Conservation (phyloP, 2,329 filamentous ascomycete genomes). For the Eurotiales sp. region DNA sequence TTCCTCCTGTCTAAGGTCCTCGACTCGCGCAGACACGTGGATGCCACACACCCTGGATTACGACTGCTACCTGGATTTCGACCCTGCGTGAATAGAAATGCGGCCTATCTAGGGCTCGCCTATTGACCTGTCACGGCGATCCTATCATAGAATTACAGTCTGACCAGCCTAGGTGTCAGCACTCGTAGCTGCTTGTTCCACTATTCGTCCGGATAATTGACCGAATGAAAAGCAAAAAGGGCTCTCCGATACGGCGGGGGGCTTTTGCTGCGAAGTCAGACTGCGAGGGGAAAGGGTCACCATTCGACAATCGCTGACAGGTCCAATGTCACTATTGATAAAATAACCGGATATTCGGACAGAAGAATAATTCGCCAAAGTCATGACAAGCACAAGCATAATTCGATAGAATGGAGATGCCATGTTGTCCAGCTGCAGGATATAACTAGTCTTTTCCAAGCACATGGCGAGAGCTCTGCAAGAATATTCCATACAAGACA, state of each 20-base stretch:
- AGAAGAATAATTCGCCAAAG: too few species aligned
- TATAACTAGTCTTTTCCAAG: neutral
- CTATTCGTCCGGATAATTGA: neutral
- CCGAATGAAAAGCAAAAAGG: neutral
- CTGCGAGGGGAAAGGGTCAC: neutral
- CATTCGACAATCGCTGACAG: conserved; percentile 7
- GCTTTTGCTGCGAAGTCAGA: neutral
- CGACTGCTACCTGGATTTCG: too few species aligned
- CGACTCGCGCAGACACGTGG: conserved; percentile 7
- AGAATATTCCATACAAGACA: neutral
- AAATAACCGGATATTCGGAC: neutral
- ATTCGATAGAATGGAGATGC: conserved; percentile 1
- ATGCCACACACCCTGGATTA: conserved; percentile 6
- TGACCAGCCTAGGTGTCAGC: neutral
- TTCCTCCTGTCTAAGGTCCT: neutral
- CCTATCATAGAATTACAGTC: neutral
- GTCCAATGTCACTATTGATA: conserved; percentile 9
- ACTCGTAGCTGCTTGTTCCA: neutral
- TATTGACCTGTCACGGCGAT: neutral
- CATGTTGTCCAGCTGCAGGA: too few species aligned
- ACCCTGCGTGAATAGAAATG: neutral
- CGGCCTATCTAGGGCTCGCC: neutral
- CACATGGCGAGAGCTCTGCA: conserved; percentile 1
- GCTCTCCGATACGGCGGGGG: neutral
- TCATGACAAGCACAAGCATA: neutral